These are phyloP conservation scores for Panicum virgatum DNA, from an alignment of 202 grass and related monocot species.

Conservation along the genomic window DNA sequence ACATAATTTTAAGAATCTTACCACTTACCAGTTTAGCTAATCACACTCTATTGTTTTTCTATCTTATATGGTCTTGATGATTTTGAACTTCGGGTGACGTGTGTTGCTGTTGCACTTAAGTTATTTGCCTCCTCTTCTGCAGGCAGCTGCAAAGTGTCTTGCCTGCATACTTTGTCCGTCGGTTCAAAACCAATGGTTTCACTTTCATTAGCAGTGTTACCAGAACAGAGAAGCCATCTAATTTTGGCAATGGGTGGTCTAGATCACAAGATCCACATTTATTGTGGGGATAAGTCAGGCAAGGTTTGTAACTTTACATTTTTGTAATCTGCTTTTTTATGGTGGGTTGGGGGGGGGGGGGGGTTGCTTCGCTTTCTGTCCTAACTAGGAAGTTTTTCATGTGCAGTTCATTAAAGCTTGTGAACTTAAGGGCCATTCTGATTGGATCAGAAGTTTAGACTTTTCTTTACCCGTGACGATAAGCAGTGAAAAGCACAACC, in stretches of 20 bases:
- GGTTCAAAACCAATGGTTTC: constrained; percentile 94
- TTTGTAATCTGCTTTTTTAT: not conserved
- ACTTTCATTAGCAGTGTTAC: constrained; percentile 74
- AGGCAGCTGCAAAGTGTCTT: constrained; percentile 74
- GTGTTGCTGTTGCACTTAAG: not conserved
- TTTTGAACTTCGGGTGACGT: constrained; percentile 13
- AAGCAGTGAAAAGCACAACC: constrained; percentile 48
- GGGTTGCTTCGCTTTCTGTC: constrained; percentile 5
- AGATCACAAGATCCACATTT: constrained; percentile 91
- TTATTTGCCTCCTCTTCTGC: constrained; percentile 34
- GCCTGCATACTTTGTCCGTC: constrained; percentile 70
- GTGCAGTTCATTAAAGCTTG: constrained; percentile 72
- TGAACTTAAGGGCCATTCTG: constrained; percentile 94
- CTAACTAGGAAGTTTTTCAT: constrained; percentile 32
- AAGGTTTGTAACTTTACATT: constrained; percentile 60
- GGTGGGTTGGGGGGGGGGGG: too few relatives aligned
- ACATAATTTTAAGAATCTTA: constrained; percentile 5
- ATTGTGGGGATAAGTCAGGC: constrained; percentile 60
- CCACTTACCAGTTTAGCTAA: constrained; percentile 5
- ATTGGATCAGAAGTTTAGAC: constrained; percentile 96
- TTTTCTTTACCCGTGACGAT: constrained; percentile 72
- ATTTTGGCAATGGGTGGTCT: constrained; percentile 95
- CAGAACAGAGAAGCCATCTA: constrained; percentile 45
- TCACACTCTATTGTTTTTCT: not conserved
- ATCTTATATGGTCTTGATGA: constrained; percentile 13